Evolutionary conservation across 208 protist species (phyloP), one percentile per base, ranked within the genome.

Genomic region (Leishmania turanica): DNA sequence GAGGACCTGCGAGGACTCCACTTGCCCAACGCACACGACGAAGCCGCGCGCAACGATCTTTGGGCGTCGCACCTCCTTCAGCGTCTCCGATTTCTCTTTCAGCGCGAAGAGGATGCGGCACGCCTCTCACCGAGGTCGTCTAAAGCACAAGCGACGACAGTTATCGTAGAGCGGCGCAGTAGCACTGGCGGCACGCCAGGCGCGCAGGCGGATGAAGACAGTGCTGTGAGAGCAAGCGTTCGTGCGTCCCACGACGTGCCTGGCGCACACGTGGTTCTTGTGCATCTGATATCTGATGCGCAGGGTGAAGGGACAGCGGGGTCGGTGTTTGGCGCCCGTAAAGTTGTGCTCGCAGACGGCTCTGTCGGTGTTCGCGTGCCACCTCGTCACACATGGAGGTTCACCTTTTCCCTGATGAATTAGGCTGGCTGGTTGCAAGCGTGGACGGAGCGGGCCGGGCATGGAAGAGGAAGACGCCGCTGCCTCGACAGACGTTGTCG

Each of bases 61-160:
- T 78, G 51, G 71, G 40, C 37, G 19, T 78, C 82, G 19, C 56
- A 85, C 66, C 64, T 82, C 1, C 82, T 85, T 45, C 82, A 82
- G 17, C 82, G 82, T 31, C 7, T 85, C 40, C 82, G 82, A 2
- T 85, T 85, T 54, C 73, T 85, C 7, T 85, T 85, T 77, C 82
- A 85, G 51, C 19, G 64, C n/a, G 51, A 42, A 42, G 77, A 76
- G 19, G 82, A 85, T n/a, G 82, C 82, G 2, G 75, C 81, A 65
- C 75, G 60, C 40, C 70, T 84, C 34, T 40, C 51, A 47, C 31
- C 53, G 45, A 34, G 42, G 37, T 3, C 13, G n/a, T 21, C 74
- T 3, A n/a, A 40, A 77, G 5, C 53, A 27, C 11, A n/a, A 42
- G 53, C n/a, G 21, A 62, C 53, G 9, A 9, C 54, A 37, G 8